Base-by-base conservation (phyloP, 495 filamentous ascomycete species). In the Lichenothelia convexa region DNA sequence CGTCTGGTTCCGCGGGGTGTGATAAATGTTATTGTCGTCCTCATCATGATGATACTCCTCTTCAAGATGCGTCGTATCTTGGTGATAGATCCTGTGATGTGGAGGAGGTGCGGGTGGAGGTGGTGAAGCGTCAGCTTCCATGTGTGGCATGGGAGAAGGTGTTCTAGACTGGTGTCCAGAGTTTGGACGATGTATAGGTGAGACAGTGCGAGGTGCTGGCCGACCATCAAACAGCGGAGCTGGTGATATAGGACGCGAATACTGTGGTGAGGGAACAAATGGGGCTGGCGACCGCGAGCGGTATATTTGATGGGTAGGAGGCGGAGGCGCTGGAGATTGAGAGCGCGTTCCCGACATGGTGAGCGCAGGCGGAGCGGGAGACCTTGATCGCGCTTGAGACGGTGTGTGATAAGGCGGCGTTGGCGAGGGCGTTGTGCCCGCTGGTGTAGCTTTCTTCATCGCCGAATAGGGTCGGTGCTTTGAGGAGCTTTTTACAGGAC, bases 1-100 rank as follows among this genome's bases (percentile, higher is more conserved):
- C 3, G 73, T 75, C 36, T 67, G 59, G 31, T 69, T 63, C 18
- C 59, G 62, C 34, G 11, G 17, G 15, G 23, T 29, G 16, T 29
- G 27, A 8, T 31, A 27, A 7, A n/a, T n/a, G n/a, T 34, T 18
- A 16, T 39, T 32, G 7, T 23, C 19, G 13, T 33, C 36, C 7
- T 42, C 24, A 2, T 46, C 39, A 27, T 49, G 36, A 19, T 47
- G 48, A 2, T 45, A 45, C 22, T 52, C 9, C 9, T 2, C 24
- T 13, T 9, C 9, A 29, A 11, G 15, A 29, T 51, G 53, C n/a
- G 54, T 39, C 40, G 45, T 33, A 27, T 36, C 48, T 3, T 41
- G 55, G 26, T 53, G 48, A 32, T 60, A 60, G 0, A 45, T 48
- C 9, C 58, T 45, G 23, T 52, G 47, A 43, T 62, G 60, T 11